Percentiles rank a stretch among this genome's conserved stretches.
phyloP scores from a whole-genome alignment of 2,329 filamentous ascomycete genomes.

The Cordyceps javanica region DNA sequence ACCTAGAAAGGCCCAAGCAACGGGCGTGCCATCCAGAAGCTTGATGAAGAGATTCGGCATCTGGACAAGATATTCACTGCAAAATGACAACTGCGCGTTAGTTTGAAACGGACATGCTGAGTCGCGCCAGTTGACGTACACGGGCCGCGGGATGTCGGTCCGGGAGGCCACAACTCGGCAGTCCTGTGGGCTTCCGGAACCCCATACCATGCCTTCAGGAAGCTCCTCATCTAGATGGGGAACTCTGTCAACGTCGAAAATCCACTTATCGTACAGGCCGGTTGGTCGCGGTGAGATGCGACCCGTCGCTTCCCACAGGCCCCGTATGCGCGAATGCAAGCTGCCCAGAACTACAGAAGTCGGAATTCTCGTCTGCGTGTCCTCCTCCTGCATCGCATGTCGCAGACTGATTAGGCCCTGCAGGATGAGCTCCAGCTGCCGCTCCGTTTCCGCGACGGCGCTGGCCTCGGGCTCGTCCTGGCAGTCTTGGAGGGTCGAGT shows the following conservation, averaged over 20 bases:
- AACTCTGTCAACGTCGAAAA: slow-evolving; percentile 45
- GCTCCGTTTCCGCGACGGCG: slow-evolving; percentile 9
- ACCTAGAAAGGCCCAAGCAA: slow-evolving; percentile 61
- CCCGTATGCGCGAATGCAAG: slow-evolving; percentile 3
- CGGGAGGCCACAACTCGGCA: slow-evolving; percentile 48
- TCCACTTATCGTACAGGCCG: slow-evolving; percentile 47
- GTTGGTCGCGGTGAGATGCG: slow-evolving; percentile 23
- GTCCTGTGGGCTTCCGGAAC: slow-evolving; percentile 43
- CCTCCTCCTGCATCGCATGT: neutral
- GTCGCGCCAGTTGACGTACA: slow-evolving; percentile 26
- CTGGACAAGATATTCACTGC: slow-evolving; percentile 32
- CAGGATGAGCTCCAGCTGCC: neutral
- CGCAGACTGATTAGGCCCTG: neutral
- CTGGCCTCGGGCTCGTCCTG: neutral
- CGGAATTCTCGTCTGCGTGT: neutral
- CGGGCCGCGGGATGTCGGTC: slow-evolving; percentile 50
- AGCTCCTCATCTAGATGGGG: slow-evolving; percentile 28
- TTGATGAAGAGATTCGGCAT: slow-evolving; percentile 44
- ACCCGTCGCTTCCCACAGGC: slow-evolving; percentile 16
- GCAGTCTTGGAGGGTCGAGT: slow-evolving; percentile 37
- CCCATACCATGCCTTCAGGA: slow-evolving; percentile 50
- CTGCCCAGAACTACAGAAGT: slow-evolving; percentile 8
- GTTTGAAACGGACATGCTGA: neutral
- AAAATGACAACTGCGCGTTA: neutral
- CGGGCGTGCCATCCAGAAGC: slow-evolving; percentile 37